Evolutionary conservation across 805 yeast species (phyloP).

Genomic region (Maudiozyma turicensis): DNA sequence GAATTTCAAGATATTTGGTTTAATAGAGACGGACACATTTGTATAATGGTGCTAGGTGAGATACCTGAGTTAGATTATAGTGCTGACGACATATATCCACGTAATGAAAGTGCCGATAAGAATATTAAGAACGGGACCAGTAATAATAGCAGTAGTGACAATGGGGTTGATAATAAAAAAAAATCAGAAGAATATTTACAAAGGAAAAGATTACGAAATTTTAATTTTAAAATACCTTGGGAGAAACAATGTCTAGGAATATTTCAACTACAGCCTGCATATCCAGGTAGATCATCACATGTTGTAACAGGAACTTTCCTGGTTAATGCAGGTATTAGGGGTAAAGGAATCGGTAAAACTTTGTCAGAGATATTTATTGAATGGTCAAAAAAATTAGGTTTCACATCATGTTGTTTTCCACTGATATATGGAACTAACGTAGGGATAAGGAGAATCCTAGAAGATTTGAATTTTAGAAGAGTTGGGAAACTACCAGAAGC

Average conservation of each 20-base stretch:
- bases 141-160: neutral
- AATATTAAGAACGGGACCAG: neutral
- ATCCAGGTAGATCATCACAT: slow-evolving; percentile 88
- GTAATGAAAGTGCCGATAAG: neutral
- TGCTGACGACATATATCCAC: neutral
- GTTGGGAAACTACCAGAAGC: slow-evolving; percentile 80
- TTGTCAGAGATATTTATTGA: slow-evolving; percentile 73
- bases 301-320: slow-evolving; percentile 84
- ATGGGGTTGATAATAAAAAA: slow-evolving; percentile 12
- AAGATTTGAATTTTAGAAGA: slow-evolving; percentile 62
- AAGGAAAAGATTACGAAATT: slow-evolving; percentile 22
- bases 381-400: slow-evolving; percentile 89
- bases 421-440: slow-evolving; percentile 82
- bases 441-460: slow-evolving; percentile 72
- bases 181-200: slow-evolving; percentile 18
- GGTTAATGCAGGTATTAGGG: slow-evolving; percentile 88
- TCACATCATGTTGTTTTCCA: slow-evolving; percentile 74
- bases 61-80: slow-evolving; percentile 38
- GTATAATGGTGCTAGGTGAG: slow-evolving; percentile 68
- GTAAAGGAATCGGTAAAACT: slow-evolving; percentile 83
- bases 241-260: slow-evolving; percentile 88
- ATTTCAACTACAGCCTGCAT: slow-evolving; percentile 76
- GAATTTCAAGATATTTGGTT: slow-evolving; percentile 85
- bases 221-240: slow-evolving; percentile 53
- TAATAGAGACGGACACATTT: slow-evolving; percentile 36